Base-by-base conservation (phyloP, 768 basidiomycete genomes). In the Boletus sp. region DNA sequence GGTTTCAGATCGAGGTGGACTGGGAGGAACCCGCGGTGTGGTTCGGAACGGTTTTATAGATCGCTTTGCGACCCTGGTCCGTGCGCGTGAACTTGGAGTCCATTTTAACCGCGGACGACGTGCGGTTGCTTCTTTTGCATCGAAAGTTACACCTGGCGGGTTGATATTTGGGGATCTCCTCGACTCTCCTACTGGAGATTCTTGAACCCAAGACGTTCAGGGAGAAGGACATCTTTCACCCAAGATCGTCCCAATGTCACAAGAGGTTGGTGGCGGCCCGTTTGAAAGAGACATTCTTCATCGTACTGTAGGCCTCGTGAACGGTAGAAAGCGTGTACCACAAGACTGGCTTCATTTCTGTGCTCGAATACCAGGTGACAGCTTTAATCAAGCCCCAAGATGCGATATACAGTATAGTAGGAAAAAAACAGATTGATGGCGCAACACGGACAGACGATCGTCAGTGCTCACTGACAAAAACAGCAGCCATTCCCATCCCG, bases 401-500 rank as follows among this genome's bases (percentile, higher is more conserved):
- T 48, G 47, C 30, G 25, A 49, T 34, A 49, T 34, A 40, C 25
- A n/a, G 19, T 10, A 19, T 33, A 7, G 19, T 37, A 21, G n/a
- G n/a, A n/a, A 21, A 29, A 19, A 42, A 14, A 21, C 33, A 14
- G 13, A n/a, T 4, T 44, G 0, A 35, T 30, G 10, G 14, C 6
- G 17, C 21, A n/a, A 34, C 3, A 10, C 10, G 43, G n/a, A 32
- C 21, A 7, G 30, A 10, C 19, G 34, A 44, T 15, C 17, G 23
- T 74, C 64, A 92, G 62, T 92, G 85, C 79, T 94, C 92, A 70
- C 77, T 90, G 51, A 91, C 88, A 64, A 93, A 88, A 2, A 93
- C 77, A 42, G 83, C 88, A 32, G 90, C 90, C 89, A 93, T 92
- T 35, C 91, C 90, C 89, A 93, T 93, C 23, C 92, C 90, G 14